Percentiles rank a stretch among this genome's conserved stretches.
Conservation (phyloP, 495 filamentous ascomycete genomes). For the Penicillium cosmopolitanum region DNA sequence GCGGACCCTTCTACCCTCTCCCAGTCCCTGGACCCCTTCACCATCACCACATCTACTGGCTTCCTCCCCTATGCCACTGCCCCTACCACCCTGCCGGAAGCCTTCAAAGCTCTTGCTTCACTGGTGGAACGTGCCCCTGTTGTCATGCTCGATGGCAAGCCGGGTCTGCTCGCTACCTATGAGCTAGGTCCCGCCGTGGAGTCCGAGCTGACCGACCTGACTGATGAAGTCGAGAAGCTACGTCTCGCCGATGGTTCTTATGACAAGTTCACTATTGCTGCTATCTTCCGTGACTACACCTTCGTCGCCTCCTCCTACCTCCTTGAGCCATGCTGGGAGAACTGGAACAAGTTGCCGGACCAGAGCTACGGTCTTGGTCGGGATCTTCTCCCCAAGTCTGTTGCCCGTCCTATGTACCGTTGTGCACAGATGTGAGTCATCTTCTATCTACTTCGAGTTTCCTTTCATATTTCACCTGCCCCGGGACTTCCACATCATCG, state of each 20-base stretch:
- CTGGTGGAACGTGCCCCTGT: slow-evolving; percentile 77
- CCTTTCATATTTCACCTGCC: background rate
- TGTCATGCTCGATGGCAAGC: slow-evolving; percentile 64
- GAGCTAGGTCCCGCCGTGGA: slow-evolving; percentile 70
- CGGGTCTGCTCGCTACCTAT: slow-evolving; percentile 75
- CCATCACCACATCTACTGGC: slow-evolving; percentile 81
- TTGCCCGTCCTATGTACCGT: slow-evolving; percentile 74
- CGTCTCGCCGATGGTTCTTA: slow-evolving; percentile 44
- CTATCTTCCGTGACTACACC: slow-evolving; percentile 85
- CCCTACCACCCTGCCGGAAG: slow-evolving; percentile 54
- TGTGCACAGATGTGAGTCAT: slow-evolving; percentile 76
- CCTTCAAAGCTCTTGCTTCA: slow-evolving; percentile 69
- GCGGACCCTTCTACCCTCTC: slow-evolving; percentile 64
- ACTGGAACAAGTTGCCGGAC: slow-evolving; percentile 60
- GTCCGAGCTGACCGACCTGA: slow-evolving; percentile 73
- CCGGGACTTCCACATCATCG: background rate
- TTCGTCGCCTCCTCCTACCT: slow-evolving; percentile 88
- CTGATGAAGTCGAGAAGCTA: slow-evolving; percentile 69
- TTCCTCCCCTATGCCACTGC: slow-evolving; percentile 59
- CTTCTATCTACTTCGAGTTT: background rate
- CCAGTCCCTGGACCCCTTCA: slow-evolving; percentile 66
- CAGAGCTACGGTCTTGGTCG: slow-evolving; percentile 76
- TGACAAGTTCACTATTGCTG: slow-evolving; percentile 76
- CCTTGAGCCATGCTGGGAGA: slow-evolving; percentile 90
- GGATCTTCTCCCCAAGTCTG: slow-evolving; percentile 65